phyloP scores from a whole-genome alignment of 2,329 filamentous ascomycete species.

The Onygenales sp. region DNA sequence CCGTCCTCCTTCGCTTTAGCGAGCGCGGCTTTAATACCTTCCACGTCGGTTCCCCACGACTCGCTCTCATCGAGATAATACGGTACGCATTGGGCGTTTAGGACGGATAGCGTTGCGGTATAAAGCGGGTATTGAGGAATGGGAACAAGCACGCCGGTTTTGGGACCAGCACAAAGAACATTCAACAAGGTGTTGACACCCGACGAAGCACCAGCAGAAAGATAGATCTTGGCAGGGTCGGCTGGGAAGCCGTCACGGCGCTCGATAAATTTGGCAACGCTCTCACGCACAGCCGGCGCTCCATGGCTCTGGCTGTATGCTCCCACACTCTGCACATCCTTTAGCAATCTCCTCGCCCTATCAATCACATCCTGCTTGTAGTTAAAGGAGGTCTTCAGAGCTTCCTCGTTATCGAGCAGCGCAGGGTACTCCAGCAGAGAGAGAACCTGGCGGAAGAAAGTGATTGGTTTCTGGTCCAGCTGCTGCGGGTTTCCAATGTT shows the following conservation, averaged over 20 bases:
- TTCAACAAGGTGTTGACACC: conserved; percentile 91
- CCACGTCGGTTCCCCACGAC: conserved; percentile 79
- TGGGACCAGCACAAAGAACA: conserved; percentile 68
- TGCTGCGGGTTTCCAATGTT: conserved; percentile 99
- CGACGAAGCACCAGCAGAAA: conserved; percentile 83
- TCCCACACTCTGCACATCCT: conserved; percentile 79
- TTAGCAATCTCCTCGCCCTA: conserved; percentile 70
- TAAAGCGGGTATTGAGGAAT: conserved; percentile 98
- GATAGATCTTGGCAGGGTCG: conserved; percentile 72
- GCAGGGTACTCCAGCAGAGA: conserved; percentile 85
- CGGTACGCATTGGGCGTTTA: conserved; percentile 79
- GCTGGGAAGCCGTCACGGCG: conserved; percentile 82
- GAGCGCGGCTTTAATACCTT: conserved; percentile 64
- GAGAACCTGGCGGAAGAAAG: conserved; percentile 95
- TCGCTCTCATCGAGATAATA: conserved; percentile 86
- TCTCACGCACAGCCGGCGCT: conserved; percentile 75
- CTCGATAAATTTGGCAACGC: conserved; percentile 87
- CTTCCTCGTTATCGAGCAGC: conserved; percentile 72
- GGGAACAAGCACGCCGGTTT: conserved; percentile 79
- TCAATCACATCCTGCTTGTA: conserved; percentile 87
- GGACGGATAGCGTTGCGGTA: conserved; percentile 78
- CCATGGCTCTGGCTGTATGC: conserved; percentile 95
- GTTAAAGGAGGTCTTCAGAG: conserved; percentile 63
- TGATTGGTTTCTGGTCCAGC: conserved; percentile 97
- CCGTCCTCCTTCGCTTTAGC: conserved; percentile 66